Conservation (phyloP, 768 basidiomycete genomes). For the Agrocybe chaxingu region DNA sequence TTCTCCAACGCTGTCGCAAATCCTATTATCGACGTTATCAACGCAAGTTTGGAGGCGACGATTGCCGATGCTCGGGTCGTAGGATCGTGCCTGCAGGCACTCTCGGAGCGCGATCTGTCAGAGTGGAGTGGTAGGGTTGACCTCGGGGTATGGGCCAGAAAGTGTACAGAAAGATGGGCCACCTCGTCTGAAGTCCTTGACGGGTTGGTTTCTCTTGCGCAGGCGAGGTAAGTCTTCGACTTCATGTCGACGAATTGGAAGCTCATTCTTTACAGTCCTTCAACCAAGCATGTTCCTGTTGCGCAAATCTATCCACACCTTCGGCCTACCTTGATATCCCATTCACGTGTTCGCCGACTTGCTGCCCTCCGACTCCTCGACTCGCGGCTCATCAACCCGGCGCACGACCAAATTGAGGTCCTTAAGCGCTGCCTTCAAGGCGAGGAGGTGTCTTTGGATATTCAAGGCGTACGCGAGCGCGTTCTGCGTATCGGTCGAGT, state of each 20-base stretch:
- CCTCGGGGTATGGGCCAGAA: slow-evolving; percentile 44
- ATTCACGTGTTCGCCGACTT: slow-evolving; percentile 65
- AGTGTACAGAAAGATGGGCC: slow-evolving; percentile 48
- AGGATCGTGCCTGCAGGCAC: slow-evolving; percentile 53
- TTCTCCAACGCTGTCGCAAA: slow-evolving; percentile 42
- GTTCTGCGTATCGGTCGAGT: slow-evolving; percentile 75
- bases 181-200: slow-evolving; percentile 55
- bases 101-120: slow-evolving; percentile 38
- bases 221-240: slow-evolving; percentile 38
- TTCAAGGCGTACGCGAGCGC: slow-evolving; percentile 81
- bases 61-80: slow-evolving; percentile 44
- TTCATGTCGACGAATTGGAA: background rate
- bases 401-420: slow-evolving; percentile 46
- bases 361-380: slow-evolving; percentile 61
- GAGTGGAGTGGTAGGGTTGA: slow-evolving; percentile 51
- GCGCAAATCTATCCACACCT: slow-evolving; percentile 52
- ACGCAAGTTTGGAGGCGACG: slow-evolving; percentile 22
- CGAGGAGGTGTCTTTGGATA: slow-evolving; percentile 77
- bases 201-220: slow-evolving; percentile 47
- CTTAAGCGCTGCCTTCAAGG: slow-evolving; percentile 69
- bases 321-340: slow-evolving; percentile 60
- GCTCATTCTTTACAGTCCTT: slow-evolving; percentile 17
- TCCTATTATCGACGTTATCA: slow-evolving; percentile 42
- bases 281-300: slow-evolving; percentile 31
- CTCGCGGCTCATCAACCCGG: slow-evolving; percentile 43